Conservation (phyloP, 257 asterid genomes). For the Rehmannia glutinosa region DNA sequence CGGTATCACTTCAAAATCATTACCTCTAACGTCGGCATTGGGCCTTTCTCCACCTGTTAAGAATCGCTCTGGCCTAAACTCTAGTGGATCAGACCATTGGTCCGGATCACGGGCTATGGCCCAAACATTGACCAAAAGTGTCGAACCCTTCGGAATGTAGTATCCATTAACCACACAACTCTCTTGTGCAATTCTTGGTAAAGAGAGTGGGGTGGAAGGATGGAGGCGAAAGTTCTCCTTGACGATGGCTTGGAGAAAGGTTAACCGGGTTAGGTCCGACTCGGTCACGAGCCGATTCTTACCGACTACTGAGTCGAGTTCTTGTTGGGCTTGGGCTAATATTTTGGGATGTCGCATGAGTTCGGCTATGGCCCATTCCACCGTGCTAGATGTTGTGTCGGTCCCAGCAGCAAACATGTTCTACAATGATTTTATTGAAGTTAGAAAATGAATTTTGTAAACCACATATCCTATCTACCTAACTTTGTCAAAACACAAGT, state of each 20-base stretch:
- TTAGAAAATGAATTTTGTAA: background rate
- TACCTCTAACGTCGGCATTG: constrained; percentile 57
- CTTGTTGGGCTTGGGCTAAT: constrained; percentile 46
- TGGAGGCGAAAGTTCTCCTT: constrained; percentile 86
- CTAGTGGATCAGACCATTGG: constrained; percentile 58
- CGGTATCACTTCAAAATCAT: constrained; percentile 77
- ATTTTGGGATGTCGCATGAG: constrained; percentile 57
- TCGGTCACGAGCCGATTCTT: constrained; percentile 48
- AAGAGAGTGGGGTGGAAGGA: constrained; percentile 89
- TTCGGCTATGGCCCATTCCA: constrained; percentile 91
- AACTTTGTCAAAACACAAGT: no score
- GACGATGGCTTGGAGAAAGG: constrained; percentile 62
- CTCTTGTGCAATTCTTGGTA: constrained; percentile 62
- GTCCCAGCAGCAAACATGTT: constrained; percentile 76
- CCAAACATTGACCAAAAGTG: constrained; percentile 81
- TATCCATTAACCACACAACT: constrained; percentile 66
- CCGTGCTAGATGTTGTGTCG: constrained; percentile 82
- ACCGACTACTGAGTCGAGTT: constrained; percentile 61
- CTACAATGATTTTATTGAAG: constrained; percentile 24
- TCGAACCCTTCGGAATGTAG: constrained; percentile 69
- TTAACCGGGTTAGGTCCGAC: constrained; percentile 43
- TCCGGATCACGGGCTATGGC: constrained; percentile 82
- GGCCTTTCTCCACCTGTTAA: constrained; percentile 61
- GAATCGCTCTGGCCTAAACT: constrained; percentile 62
- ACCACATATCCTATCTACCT: no score